phyloP scores from a whole-genome alignment of 1,284 basidiomycete species.

The Ganoderma lingzhi region DNA sequence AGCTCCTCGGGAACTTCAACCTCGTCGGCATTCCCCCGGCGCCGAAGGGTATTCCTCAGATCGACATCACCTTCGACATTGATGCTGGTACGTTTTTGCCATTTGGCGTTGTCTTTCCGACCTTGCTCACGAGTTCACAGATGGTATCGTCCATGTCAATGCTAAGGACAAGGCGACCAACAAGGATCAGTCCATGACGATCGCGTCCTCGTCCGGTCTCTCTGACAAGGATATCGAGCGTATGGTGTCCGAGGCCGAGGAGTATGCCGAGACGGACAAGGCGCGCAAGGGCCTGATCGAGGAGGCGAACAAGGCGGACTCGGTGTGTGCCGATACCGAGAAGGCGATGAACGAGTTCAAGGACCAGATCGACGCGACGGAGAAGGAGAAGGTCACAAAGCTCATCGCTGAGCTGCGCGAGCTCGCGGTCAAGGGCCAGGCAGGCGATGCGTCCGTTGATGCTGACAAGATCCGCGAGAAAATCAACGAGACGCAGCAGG shows the following conservation, averaged over 20 bases:
- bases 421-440: slow-evolving; percentile 90
- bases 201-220: slow-evolving; percentile 96
- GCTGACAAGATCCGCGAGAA: slow-evolving; percentile 92
- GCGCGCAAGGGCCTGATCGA: slow-evolving; percentile 90
- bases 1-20: slow-evolving; percentile 99
- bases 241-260: slow-evolving; percentile 96
- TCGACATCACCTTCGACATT: slow-evolving; percentile 99
- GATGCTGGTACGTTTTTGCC: slow-evolving; percentile 77
- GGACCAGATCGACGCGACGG: slow-evolving; percentile 91
- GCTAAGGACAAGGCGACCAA: slow-evolving; percentile 98
- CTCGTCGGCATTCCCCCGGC: slow-evolving; percentile 97
- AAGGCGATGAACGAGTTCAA: slow-evolving; percentile 95
- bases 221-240: slow-evolving; percentile 97
- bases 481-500: slow-evolving; percentile 96
- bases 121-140: slow-evolving; percentile 41
- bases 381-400: slow-evolving; percentile 94
- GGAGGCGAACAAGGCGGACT: slow-evolving; percentile 97
- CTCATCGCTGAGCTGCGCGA: slow-evolving; percentile 91
- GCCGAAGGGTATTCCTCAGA: slow-evolving; percentile 98
- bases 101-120: slow-evolving; percentile 1
- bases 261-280: slow-evolving; percentile 94
- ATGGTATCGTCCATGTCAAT: slow-evolving; percentile 96
- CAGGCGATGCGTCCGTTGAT: slow-evolving; percentile 83
- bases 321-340: slow-evolving; percentile 94
- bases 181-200: slow-evolving; percentile 98